These are phyloP conservation scores for Bidens hawaiensis DNA, from an alignment of 140 eudicot species.

Conservation along the genomic window DNA sequence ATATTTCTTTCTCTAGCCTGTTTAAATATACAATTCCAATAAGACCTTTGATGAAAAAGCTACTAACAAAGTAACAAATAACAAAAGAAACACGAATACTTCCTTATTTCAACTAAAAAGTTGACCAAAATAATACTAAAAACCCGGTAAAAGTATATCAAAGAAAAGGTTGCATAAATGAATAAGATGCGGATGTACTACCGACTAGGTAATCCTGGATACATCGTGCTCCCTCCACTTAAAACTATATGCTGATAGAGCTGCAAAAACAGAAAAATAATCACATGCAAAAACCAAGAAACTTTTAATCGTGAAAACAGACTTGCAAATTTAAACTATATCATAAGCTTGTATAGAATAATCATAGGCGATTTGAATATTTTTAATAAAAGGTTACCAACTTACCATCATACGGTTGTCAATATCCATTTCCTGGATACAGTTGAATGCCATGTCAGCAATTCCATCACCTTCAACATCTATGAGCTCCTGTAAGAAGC, in stretches of 20 bases:
- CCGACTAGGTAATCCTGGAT: slow-evolving; percentile 99
- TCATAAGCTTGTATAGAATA: slow-evolving; percentile 5
- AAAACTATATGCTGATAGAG: slow-evolving; percentile 95
- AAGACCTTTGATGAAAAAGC: slow-evolving; percentile 5
- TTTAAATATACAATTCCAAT: slow-evolving; percentile 8
- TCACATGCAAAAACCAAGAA: neutral
- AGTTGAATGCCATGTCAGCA: slow-evolving; percentile 96
- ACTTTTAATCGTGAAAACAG: neutral
- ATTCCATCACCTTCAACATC: slow-evolving; percentile 98
- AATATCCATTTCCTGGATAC: slow-evolving; percentile 98
- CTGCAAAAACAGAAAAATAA: slow-evolving; percentile 43
- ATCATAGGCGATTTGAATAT: neutral
- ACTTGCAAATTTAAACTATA: neutral
- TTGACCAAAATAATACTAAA: neutral
- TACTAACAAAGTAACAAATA: neutral
- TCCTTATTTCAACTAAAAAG: neutral
- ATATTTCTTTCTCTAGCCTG: slow-evolving; percentile 93
- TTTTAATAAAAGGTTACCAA: slow-evolving; percentile 20
- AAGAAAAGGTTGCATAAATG: neutral
- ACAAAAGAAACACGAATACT: neutral
- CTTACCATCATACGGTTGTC: slow-evolving; percentile 98
- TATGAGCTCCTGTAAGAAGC: slow-evolving; percentile 70
- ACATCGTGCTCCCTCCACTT: slow-evolving; percentile 99
- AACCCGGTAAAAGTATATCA: slow-evolving; percentile 6
- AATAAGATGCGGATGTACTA: slow-evolving; percentile 28